Conservation (phyloP, 2,329 filamentous ascomycete genomes). For the Botryotinia globosa region DNA sequence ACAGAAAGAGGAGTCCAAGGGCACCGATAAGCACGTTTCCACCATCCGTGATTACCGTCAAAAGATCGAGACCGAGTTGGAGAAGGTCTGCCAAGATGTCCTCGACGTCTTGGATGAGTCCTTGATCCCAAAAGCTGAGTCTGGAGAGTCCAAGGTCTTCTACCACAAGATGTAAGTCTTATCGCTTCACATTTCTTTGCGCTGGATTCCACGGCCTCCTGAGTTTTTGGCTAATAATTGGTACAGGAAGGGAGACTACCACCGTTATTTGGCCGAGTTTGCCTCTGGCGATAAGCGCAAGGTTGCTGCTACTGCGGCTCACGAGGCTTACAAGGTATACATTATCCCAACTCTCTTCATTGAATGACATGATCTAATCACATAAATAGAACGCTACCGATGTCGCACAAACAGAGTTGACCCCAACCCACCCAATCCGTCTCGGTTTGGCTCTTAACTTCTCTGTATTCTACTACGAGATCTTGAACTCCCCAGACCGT, state of each 20-base stretch:
- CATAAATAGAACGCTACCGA: slow-evolving; percentile 80
- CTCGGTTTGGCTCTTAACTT: slow-evolving; percentile 98
- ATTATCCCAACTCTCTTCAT: slow-evolving; percentile 22
- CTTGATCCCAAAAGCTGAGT: slow-evolving; percentile 92
- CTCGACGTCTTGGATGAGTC: slow-evolving; percentile 90
- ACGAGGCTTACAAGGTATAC: slow-evolving; percentile 93
- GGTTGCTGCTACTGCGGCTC: slow-evolving; percentile 78
- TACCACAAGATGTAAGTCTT: slow-evolving; percentile 97
- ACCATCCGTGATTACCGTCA: slow-evolving; percentile 96
- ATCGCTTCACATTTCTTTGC: slow-evolving; percentile 23
- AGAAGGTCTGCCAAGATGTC: slow-evolving; percentile 97
- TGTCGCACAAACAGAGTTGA: slow-evolving; percentile 95
- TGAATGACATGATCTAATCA: slow-evolving; percentile 16
- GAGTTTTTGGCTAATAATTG: slow-evolving; percentile 20
- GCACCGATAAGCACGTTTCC: slow-evolving; percentile 87
- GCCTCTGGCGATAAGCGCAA: slow-evolving; percentile 90
- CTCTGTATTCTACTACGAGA: slow-evolving; percentile 99
- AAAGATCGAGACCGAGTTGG: slow-evolving; percentile 97
- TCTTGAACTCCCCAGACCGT: slow-evolving; percentile 94
- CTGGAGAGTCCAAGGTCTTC: slow-evolving; percentile 98
- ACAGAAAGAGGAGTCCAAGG: slow-evolving; percentile 99
- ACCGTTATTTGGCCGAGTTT: slow-evolving; percentile 93
- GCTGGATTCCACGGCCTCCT: slow-evolving; percentile 23
- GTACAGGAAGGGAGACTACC: slow-evolving; percentile 90
- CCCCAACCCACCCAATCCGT: slow-evolving; percentile 96